Evolutionary conservation across 176 grass and related monocot species (phyloP).

Genomic region (Poa annua): DNA sequence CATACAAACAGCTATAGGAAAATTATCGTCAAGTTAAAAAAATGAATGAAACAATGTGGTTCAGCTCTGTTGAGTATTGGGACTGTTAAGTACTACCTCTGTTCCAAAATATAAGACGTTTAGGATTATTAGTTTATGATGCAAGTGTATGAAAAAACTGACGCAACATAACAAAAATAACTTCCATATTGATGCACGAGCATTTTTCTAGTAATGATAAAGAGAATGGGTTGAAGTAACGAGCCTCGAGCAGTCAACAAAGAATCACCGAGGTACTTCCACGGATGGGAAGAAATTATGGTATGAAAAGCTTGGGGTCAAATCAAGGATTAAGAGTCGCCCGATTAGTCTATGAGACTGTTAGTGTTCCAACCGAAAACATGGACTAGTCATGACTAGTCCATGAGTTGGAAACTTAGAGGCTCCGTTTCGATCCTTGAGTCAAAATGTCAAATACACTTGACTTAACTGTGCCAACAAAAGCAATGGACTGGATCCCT

Average conservation of each 20-base stretch:
- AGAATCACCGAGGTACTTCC: background rate
- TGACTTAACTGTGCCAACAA: conserved; percentile 1
- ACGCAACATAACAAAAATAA: background rate
- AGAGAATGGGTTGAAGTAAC: background rate
- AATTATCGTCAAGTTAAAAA: background rate
- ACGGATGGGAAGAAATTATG: background rate
- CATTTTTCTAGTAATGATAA: background rate
- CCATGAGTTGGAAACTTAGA: no score
- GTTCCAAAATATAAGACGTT: background rate
- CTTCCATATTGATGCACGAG: background rate
- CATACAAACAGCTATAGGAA: background rate
- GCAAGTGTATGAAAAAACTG: background rate
- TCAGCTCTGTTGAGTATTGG: background rate
- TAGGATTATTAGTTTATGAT: background rate
- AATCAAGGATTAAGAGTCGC: background rate
- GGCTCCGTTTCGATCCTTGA: no score
- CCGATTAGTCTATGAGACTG: background rate
- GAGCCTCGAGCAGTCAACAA: conserved; percentile 3
- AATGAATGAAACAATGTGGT: background rate
- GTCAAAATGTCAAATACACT: background rate
- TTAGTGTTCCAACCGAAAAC: background rate
- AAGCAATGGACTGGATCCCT: background rate
- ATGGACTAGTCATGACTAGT: no score
- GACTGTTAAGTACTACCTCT: background rate
- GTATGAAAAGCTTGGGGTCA: background rate